A percentile compares a stretch with the other conserved stretches of the same genome.
phyloP scores from a whole-genome alignment of 768 basidiomycete species.

The Mycena rosella region DNA sequence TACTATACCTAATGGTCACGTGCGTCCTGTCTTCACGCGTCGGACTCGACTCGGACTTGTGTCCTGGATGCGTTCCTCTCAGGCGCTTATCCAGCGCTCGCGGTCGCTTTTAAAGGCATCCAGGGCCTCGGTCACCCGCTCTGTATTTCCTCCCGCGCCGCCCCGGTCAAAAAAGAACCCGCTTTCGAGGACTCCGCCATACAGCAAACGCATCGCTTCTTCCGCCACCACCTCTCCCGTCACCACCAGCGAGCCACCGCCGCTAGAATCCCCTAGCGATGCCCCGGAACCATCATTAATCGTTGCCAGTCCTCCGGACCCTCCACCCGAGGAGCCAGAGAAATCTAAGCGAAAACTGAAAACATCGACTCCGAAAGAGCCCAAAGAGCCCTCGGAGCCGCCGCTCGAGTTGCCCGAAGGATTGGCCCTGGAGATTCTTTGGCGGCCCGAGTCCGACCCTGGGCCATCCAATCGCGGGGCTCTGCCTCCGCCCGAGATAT shows the following conservation, averaged over 20 bases:
- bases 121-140: slow-evolving; percentile 13
- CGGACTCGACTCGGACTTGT: neutral
- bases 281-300: slow-evolving; percentile 32
- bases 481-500: slow-evolving; percentile 80
- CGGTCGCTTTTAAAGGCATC: slow-evolving; percentile 30
- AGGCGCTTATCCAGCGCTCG: slow-evolving; percentile 22
- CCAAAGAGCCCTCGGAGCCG: slow-evolving; percentile 47
- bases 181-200: slow-evolving; percentile 30
- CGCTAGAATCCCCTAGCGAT: slow-evolving; percentile 27
- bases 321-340: slow-evolving; percentile 55
- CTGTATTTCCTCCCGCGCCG: slow-evolving; percentile 18
- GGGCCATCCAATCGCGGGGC: slow-evolving; percentile 46
- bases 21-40: too few species aligned
- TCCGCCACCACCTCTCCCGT: slow-evolving; percentile 33
- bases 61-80: slow-evolving; percentile 34
- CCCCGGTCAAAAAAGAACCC: slow-evolving; percentile 28
- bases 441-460: slow-evolving; percentile 63
- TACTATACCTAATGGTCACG: too few species aligned
- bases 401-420: slow-evolving; percentile 65
- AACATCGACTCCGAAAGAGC: too few species aligned
- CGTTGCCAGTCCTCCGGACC: slow-evolving; percentile 33
- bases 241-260: slow-evolving; percentile 24
- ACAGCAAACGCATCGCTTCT: slow-evolving; percentile 37
- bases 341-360: slow-evolving; percentile 52
- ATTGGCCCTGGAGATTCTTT: slow-evolving; percentile 69